Evolutionary conservation across 495 filamentous ascomycete genomes (phyloP).

Genomic region (Aspergillus sclerotioniger): DNA sequence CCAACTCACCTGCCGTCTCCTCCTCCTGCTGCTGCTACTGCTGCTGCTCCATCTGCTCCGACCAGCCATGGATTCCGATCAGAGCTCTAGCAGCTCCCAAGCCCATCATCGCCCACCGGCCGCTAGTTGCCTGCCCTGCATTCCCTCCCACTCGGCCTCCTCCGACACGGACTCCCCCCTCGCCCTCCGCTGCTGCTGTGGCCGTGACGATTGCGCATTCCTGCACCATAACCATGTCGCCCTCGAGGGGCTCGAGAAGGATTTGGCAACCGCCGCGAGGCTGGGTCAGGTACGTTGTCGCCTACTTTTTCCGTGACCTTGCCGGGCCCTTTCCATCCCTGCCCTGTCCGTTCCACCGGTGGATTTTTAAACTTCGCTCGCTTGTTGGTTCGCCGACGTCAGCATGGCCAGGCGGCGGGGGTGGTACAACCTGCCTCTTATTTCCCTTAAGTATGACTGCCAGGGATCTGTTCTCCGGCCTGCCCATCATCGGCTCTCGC

Average conservation of each 20-base stretch:
- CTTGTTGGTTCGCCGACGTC: slow-evolving; percentile 5
- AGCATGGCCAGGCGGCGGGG: slow-evolving; percentile 1
- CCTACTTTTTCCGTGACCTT: slow-evolving; percentile 9
- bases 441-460: background rate
- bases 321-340: slow-evolving; percentile 7
- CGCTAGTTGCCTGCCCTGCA: slow-evolving; percentile 29
- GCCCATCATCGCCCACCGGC: slow-evolving; percentile 2
- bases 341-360: slow-evolving; percentile 2
- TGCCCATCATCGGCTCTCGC: background rate
- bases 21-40: slow-evolving; percentile 1
- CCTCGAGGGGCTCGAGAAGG: slow-evolving; percentile 76
- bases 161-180: slow-evolving; percentile 24
- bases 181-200: slow-evolving; percentile 74
- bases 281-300: slow-evolving; percentile 75
- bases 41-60: background rate
- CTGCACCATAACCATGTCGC: slow-evolving; percentile 75
- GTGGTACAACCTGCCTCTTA: background rate
- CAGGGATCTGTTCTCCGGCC: background rate
- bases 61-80: background rate
- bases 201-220: slow-evolving; percentile 72
- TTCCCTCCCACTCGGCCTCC: slow-evolving; percentile 37
- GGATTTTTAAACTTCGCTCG: slow-evolving; percentile 5
- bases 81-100: background rate
- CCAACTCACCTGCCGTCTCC: slow-evolving; percentile 7
- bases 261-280: slow-evolving; percentile 78